Evolutionary conservation across 176 grass and related monocot species (phyloP).

Genomic region (Alloteropsis semialata): DNA sequence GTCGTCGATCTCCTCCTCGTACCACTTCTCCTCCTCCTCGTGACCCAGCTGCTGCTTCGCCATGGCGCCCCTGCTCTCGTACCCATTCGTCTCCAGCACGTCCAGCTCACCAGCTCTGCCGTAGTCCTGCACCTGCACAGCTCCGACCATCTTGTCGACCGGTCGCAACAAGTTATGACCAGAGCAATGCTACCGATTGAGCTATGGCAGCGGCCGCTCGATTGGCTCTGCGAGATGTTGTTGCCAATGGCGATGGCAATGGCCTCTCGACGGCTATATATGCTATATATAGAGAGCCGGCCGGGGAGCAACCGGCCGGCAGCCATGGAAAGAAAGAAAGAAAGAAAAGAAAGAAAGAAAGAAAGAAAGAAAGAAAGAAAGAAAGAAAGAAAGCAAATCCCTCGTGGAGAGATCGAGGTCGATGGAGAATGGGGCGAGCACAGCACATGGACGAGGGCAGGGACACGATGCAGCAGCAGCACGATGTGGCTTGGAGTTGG

Average conservation of each 20-base stretch:
- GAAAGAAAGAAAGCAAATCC: no score
- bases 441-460: no score
- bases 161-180: not conserved
- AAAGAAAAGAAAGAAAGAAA: no score
- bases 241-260: not conserved
- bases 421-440: no score
- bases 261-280: not conserved
- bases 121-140: slow-evolving; percentile 34
- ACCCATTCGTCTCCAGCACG: not conserved
- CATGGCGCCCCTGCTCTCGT: not conserved
- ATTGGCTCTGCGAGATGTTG: not conserved
- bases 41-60: not conserved
- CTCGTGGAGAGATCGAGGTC: no score
- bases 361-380: no score
- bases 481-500: no score
- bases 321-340: no score
- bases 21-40: slow-evolving; percentile 36
- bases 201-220: not conserved
- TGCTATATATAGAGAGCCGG: no score
- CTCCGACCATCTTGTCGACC: slow-evolving; percentile 22
- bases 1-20: slow-evolving; percentile 63
- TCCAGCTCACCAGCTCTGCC: not conserved
- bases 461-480: not conserved
- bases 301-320: no score
- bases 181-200: not conserved